phyloP scores from a whole-genome alignment of 345 rosid genomes.

The Eutrema heterophyllum region DNA sequence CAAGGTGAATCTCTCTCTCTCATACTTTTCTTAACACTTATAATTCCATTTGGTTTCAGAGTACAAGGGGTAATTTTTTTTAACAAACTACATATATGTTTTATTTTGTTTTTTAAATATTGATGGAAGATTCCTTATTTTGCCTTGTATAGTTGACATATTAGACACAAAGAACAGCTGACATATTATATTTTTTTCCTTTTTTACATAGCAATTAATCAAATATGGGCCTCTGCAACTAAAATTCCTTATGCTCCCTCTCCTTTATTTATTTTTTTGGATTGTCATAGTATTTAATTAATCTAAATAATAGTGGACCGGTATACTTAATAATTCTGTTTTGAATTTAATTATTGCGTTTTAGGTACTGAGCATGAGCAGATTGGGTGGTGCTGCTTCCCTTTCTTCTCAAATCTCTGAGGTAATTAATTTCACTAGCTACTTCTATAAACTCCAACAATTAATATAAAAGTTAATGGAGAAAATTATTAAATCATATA shows the following conservation, averaged over 20 bases:
- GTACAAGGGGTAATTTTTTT: background rate
- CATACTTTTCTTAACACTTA: background rate
- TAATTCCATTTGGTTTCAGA: background rate
- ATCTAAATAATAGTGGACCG: background rate
- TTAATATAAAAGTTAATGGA: background rate
- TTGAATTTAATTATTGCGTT: constrained; percentile 3
- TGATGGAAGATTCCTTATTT: constrained; percentile 23
- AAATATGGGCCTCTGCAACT: constrained; percentile 29
- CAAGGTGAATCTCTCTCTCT: constrained; percentile 52
- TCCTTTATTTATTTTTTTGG: background rate
- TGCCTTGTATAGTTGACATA: constrained; percentile 31
- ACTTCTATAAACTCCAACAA: background rate
- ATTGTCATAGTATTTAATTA: background rate
- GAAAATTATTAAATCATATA: background rate
- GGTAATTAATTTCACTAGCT: constrained; percentile 42
- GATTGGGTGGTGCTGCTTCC: constrained; percentile 85
- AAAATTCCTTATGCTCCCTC: constrained; percentile 32
- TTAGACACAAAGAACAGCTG: constrained; percentile 21
- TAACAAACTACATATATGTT: background rate
- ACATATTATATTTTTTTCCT: constrained; percentile 1
- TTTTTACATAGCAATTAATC: constrained; percentile 10
- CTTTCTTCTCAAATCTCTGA: constrained; percentile 84
- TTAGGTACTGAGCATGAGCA: constrained; percentile 96
- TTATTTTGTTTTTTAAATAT: background rate
- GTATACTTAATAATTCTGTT: background rate